These are phyloP conservation scores for Lipomyces anomalus DNA, from an alignment of 805 yeast species.

Conservation along the genomic window DNA sequence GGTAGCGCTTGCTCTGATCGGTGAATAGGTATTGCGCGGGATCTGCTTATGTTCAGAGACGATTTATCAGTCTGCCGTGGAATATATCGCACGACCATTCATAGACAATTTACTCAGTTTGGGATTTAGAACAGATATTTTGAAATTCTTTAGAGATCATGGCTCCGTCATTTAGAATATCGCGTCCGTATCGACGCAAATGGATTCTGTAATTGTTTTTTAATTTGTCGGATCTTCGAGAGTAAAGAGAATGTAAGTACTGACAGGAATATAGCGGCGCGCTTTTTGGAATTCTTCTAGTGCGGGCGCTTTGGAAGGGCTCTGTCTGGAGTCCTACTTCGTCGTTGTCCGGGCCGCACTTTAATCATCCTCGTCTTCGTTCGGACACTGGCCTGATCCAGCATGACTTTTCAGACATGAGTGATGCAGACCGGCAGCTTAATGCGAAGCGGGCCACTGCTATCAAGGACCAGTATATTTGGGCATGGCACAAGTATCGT, in stretches of 20 bases:
- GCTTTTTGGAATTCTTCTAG: background rate
- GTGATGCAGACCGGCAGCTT: background rate
- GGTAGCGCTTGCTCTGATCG: too few species aligned
- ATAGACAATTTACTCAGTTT: too few species aligned
- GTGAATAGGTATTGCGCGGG: too few species aligned
- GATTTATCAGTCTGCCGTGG: too few species aligned
- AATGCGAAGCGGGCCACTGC: conserved; percentile 10
- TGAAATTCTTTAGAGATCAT: too few species aligned
- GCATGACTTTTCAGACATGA: background rate
- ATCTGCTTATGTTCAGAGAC: too few species aligned
- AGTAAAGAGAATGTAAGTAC: too few species aligned
- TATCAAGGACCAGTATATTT: conserved; percentile 12
- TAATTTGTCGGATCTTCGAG: background rate
- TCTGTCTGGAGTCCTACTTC: background rate
- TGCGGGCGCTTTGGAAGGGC: background rate
- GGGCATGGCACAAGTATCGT: conserved; percentile 15
- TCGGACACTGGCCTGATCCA: background rate
- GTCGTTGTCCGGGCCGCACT: too few species aligned
- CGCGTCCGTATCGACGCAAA: background rate
- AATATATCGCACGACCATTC: too few species aligned
- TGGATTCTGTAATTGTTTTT: background rate
- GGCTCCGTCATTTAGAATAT: background rate
- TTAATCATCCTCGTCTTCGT: background rate
- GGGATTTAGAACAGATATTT: too few species aligned
- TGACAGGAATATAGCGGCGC: background rate